Base-by-base conservation (phyloP, 352 stramenopile genomes). In the Vaucheria bursata region DNA sequence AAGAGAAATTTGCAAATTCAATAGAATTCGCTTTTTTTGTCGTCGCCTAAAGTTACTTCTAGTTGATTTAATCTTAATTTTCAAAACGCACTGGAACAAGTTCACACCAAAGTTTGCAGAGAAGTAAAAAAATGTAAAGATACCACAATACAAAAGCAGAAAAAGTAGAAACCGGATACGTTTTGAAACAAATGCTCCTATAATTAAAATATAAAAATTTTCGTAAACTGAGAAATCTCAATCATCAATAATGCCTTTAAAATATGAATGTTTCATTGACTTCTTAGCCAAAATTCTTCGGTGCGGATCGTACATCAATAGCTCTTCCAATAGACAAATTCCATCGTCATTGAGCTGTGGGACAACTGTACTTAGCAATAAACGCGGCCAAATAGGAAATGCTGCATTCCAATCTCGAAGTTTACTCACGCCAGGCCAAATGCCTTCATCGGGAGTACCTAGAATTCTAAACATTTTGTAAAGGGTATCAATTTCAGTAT, bases 401-500 rank as follows among this genome's bases (percentile, higher is more conserved):
- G 88, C 87, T 40, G 89, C 89, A 84, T 99, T 98, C 90, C 97
- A 99, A 85, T 99, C 96, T 0, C 94, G 95, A 39, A 99, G 85
- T 29, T 88, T 89, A 5, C 94, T 98, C 0, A 99, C 94, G 37
- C 95, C 95, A 1, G 93, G 93, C 97, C 96, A 99, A 25, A 93
- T 87, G 38, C 89, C 81, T 83, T 99, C 96, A 73, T 93, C 95
- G 0, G 97, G 97, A 5, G 97, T 99, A 33, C 96, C 97, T 1
- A 99, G 84, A 75, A 98, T 87, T 73, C 76, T 52, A 85, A 99
- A 99, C 74, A 99, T 98, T 59, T 97, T 96, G 85, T 97, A 98
- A 33, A 99, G 86, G 82, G 99, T 93, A 84, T 99, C 95, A 84
- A 99, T 98, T 86, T 99, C 96, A 32, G 92, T 98, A 83, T 98